A percentile compares a stretch with the other conserved stretches of the same genome.
Conservation (phyloP, 345 rosid species). For the Citrus mangshanensis region DNA sequence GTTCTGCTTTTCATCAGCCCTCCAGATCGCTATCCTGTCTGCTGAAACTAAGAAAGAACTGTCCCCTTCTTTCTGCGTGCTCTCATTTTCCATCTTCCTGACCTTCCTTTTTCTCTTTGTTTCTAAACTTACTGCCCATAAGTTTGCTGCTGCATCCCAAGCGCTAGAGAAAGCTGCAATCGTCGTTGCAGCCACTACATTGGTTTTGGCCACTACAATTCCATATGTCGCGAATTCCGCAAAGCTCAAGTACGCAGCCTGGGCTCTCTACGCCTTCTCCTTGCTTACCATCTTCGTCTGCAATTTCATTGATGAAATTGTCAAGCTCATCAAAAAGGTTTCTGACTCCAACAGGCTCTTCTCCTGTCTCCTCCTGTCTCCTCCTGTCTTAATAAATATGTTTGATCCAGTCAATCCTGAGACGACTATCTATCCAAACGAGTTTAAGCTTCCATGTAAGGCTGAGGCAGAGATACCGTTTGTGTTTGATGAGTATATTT, state of each 20-base stretch:
- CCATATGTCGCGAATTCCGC: not conserved
- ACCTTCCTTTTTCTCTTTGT: not conserved
- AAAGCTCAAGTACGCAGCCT: not conserved
- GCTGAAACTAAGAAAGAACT: not conserved
- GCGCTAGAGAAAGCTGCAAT: no score
- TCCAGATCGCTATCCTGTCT: not conserved
- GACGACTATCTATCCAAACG: no score
- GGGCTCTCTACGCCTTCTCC: not conserved
- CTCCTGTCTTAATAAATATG: not conserved
- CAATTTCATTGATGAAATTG: not conserved
- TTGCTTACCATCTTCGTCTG: not conserved
- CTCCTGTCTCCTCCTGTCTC: not conserved
- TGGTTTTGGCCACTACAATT: no score
- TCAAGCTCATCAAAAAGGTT: not conserved
- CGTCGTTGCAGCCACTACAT: no score
- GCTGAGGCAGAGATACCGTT: no score
- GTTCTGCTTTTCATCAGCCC: not conserved
- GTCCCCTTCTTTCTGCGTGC: not conserved
- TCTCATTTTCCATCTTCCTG: not conserved
- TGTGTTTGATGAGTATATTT: no score
- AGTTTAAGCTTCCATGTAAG: no score
- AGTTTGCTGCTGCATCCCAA: no score
- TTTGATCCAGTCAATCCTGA: not conserved
- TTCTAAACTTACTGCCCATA: not conserved
- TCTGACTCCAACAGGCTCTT: not conserved